Conservation (phyloP, 495 filamentous ascomycete genomes). For the Aspergillus coremiiformis region DNA sequence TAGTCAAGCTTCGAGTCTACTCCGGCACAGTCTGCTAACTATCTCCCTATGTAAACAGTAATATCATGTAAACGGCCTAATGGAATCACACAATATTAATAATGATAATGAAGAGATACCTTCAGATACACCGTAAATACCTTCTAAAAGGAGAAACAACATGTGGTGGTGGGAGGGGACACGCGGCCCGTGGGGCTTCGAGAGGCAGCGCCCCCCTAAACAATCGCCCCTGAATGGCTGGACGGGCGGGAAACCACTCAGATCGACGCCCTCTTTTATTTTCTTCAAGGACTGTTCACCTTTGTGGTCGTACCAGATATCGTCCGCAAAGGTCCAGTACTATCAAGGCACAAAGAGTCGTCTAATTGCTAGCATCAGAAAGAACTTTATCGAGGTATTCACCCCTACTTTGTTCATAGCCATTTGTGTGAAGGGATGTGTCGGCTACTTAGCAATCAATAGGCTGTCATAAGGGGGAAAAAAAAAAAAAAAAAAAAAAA, state of each 20-base stretch:
- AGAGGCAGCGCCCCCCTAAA: not conserved
- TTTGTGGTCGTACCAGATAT: not conserved
- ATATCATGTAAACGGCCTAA: not conserved
- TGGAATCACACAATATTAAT: not conserved
- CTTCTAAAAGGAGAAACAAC: not conserved
- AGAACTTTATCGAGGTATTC: not conserved
- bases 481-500: not conserved
- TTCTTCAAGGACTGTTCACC: not conserved
- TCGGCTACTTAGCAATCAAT: not conserved
- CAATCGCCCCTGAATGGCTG: conserved; percentile 8
- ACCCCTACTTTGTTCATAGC: not conserved
- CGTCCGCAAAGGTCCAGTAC: not conserved
- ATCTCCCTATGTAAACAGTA: not conserved
- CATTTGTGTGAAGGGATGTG: not conserved
- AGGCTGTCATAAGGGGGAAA: not conserved
- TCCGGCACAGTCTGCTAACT: not conserved
- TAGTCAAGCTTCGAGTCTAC: not conserved
- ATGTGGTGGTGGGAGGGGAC: conserved; percentile 9
- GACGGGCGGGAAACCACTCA: conserved; percentile 12
- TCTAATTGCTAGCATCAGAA: not conserved
- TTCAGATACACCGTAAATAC: conserved; percentile 5
- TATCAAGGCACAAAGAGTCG: not conserved
- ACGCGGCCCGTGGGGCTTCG: conserved; percentile 23
- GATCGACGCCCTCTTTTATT: conserved; percentile 7
- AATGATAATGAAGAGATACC: not conserved